Evolutionary conservation across 495 filamentous ascomycete genomes (phyloP), one percentile per base, ranked within the genome.

Genomic region (Hypoxylon subgilvum): DNA sequence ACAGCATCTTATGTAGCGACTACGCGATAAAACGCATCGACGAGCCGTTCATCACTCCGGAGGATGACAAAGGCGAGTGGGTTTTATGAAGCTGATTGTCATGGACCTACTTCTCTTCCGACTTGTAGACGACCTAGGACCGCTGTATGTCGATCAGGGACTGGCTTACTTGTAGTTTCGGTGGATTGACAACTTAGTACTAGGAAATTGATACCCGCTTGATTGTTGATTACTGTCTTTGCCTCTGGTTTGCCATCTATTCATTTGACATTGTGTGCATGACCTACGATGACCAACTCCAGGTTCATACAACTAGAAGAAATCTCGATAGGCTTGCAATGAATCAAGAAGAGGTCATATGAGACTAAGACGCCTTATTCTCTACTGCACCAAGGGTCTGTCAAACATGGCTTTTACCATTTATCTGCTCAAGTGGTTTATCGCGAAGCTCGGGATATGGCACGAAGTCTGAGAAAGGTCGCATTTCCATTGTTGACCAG

Each of bases 21-120:
- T 88, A 91, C 75, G 94, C 92, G 2, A 92, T 98, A 62, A 92
- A 89, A 76, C 79, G 87, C 54, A 91, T 98, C 31, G 91, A 96
- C 58, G 91, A 95, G 72, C 91, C 94, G 2, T 97, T 98, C 70
- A 81, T 97, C 16, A 76, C 76, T 10, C 72, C 82, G 3, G 78
- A 77, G 5, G 92, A 97, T 53, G 81, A 90, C 63, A 72, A 70
- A 48, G 83, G 86, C 41, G 94, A 96, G 61, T 98, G 94, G 94
- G 85, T 85, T 43, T 72, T 97, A 42, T 96, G 34, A 38, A 27
- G 8, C 23, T 27, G 8, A 27, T 3, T 3, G 23, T 27, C 23
- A 4, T 27, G 23, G 8, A 8, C 23, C 23, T 4, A 27, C 8
- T 27, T 27, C 23, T 27, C 3, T n/a, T 3, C 23, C 3, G 8